Percentiles rank a stretch among this genome's conserved stretches.
phyloP scores from a whole-genome alignment of 2,329 filamentous ascomycete genomes.

The Plenodomus biglobosus region DNA sequence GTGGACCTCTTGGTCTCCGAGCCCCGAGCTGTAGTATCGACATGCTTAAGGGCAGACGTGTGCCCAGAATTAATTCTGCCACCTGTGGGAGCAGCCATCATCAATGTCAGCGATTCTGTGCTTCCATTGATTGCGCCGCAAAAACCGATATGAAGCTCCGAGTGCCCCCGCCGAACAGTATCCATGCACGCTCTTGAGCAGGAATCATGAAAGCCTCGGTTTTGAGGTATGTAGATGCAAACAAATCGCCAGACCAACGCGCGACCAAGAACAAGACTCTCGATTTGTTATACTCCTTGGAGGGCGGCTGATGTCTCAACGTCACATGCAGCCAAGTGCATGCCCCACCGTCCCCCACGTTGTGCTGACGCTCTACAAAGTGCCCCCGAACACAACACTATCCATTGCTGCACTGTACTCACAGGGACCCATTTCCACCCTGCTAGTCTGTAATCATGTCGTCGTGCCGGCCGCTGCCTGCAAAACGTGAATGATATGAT shows the following conservation, averaged over 20 bases:
- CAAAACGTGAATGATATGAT: neutral
- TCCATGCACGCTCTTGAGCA: neutral
- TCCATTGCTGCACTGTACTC: too few relatives aligned
- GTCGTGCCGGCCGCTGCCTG: neutral
- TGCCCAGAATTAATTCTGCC: neutral
- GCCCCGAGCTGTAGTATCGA: neutral
- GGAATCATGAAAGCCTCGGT: too few relatives aligned
- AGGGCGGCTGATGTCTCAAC: too few relatives aligned
- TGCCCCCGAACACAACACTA: neutral
- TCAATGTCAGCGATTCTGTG: neutral
- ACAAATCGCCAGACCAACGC: too few relatives aligned
- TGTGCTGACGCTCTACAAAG: too few relatives aligned
- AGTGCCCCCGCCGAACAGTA: neutral
- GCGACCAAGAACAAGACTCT: too few relatives aligned
- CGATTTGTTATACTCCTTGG: too few relatives aligned
- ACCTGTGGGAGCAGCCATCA: too few relatives aligned
- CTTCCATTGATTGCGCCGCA: neutral
- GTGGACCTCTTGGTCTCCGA: neutral
- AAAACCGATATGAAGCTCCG: neutral
- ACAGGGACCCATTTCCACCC: too few relatives aligned
- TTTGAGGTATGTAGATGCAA: too few relatives aligned
- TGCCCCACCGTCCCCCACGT: too few relatives aligned
- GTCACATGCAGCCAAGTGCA: too few relatives aligned
- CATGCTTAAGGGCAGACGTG: neutral
- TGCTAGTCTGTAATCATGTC: neutral